These are phyloP conservation scores for Aspergillus pseudoglaucus DNA, from an alignment of 2,329 filamentous ascomycete genomes.

Conservation along the genomic window DNA sequence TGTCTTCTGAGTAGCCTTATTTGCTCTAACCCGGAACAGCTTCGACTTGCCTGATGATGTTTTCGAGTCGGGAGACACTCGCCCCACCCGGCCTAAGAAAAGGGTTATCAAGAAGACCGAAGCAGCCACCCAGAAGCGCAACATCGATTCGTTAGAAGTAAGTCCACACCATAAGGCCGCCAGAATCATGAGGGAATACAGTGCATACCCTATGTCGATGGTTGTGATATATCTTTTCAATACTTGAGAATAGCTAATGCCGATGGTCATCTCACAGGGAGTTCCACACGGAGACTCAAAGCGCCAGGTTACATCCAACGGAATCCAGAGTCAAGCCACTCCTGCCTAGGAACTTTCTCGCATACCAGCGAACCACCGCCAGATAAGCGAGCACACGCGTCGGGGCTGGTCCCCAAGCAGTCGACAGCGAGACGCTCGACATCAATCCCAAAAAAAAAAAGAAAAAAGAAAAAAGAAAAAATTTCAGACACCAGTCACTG, in stretches of 20 bases:
- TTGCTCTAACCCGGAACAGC: constrained; percentile 42
- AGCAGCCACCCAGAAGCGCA: constrained; percentile 31
- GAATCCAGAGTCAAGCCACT: constrained; percentile 21
- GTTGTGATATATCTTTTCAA: constrained; percentile 4
- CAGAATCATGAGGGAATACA: constrained; percentile 13
- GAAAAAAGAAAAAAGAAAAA: not conserved
- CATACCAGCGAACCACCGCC: not conserved
- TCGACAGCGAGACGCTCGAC: not conserved
- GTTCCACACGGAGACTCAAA: constrained; percentile 25
- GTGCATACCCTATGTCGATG: not conserved
- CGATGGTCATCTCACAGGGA: constrained; percentile 20
- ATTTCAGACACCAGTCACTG: constrained; percentile 4
- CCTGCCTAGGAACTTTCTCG: constrained; percentile 24
- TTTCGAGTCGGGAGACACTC: constrained; percentile 70
- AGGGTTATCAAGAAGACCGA: constrained; percentile 38
- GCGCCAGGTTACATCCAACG: constrained; percentile 27
- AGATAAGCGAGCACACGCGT: constrained; percentile 9
- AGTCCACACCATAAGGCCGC: constrained; percentile 26
- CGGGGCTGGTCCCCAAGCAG: constrained; percentile 25
- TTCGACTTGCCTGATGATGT: constrained; percentile 85
- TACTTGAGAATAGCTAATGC: constrained; percentile 27
- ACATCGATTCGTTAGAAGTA: constrained; percentile 38
- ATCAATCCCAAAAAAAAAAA: constrained; percentile 7
- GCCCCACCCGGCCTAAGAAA: constrained; percentile 55
- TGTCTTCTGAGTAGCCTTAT: not conserved